These are phyloP conservation scores for Podospora bellae-mahoneyi DNA, from an alignment of 495 filamentous ascomycete genomes.

Conservation along the genomic window DNA sequence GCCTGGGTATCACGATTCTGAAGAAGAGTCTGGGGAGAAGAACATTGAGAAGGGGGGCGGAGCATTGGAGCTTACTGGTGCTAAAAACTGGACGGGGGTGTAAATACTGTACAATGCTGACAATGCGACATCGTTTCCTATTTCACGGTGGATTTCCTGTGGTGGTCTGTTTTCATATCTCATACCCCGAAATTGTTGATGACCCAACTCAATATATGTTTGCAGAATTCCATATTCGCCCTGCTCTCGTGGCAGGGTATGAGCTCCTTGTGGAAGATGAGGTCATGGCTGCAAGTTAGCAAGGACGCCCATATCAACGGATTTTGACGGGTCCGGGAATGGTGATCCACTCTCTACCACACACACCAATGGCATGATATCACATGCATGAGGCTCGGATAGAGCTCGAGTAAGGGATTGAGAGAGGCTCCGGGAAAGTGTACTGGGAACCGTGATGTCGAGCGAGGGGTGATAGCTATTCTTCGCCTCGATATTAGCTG, in stretches of 20 bases:
- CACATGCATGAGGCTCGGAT: not conserved
- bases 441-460: not conserved
- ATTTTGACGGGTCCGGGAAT: not conserved
- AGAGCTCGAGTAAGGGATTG: not conserved
- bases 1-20: slow-evolving; percentile 20
- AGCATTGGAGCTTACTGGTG: slow-evolving; percentile 19
- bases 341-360: not conserved
- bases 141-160: not conserved
- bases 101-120: slow-evolving; percentile 43
- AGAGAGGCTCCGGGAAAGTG: not conserved
- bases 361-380: not conserved
- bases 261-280: not conserved
- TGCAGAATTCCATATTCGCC: not conserved
- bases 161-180: not conserved
- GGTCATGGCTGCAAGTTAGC: not conserved
- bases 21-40: slow-evolving; percentile 9
- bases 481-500: not conserved
- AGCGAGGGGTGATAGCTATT: not conserved
- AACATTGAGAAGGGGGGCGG: not conserved
- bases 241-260: not conserved
- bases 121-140: slow-evolving; percentile 35
- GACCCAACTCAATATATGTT: not conserved
- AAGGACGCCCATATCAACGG: not conserved
- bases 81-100: slow-evolving; percentile 25
- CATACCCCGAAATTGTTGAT: not conserved